Conservation (phyloP, 2,329 filamentous ascomycete genomes). For the Calonectria hongkongensis region DNA sequence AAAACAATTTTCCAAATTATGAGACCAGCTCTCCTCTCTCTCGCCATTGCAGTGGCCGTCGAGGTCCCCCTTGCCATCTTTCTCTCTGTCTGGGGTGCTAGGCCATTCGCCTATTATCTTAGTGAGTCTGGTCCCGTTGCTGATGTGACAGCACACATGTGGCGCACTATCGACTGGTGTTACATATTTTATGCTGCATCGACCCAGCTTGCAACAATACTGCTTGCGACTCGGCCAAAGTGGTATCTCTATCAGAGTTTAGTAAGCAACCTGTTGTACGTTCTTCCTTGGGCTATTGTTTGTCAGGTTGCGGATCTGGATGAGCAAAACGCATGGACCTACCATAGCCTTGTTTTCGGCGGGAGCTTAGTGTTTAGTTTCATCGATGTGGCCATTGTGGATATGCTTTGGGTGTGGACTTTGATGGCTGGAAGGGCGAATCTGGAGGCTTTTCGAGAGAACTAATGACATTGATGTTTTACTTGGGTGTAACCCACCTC, state of each 20-base stretch:
- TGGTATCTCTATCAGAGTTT: slow-evolving; percentile 83
- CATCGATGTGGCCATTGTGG: slow-evolving; percentile 70
- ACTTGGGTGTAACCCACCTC: no score
- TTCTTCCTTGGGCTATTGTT: slow-evolving; percentile 82
- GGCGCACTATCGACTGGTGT: slow-evolving; percentile 77
- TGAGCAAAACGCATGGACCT: slow-evolving; percentile 77
- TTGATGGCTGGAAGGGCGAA: slow-evolving; percentile 66
- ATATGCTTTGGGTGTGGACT: slow-evolving; percentile 70
- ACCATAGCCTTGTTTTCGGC: slow-evolving; percentile 80
- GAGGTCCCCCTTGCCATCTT: no score
- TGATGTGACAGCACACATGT: slow-evolving; percentile 79
- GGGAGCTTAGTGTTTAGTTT: slow-evolving; percentile 82
- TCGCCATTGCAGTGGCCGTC: no score
- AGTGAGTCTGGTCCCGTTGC: not conserved
- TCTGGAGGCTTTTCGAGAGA: slow-evolving; percentile 60
- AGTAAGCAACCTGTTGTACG: slow-evolving; percentile 79
- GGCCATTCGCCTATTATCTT: no score
- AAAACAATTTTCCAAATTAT: no score
- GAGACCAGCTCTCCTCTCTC: no score
- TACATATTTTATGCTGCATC: slow-evolving; percentile 82
- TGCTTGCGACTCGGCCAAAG: slow-evolving; percentile 77
- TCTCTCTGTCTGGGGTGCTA: no score
- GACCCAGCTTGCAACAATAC: slow-evolving; percentile 78
- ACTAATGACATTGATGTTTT: not conserved
- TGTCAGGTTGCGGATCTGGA: slow-evolving; percentile 70